Conservation (phyloP, 176 grass and related monocot genomes). For the Aegilops longissima region DNA sequence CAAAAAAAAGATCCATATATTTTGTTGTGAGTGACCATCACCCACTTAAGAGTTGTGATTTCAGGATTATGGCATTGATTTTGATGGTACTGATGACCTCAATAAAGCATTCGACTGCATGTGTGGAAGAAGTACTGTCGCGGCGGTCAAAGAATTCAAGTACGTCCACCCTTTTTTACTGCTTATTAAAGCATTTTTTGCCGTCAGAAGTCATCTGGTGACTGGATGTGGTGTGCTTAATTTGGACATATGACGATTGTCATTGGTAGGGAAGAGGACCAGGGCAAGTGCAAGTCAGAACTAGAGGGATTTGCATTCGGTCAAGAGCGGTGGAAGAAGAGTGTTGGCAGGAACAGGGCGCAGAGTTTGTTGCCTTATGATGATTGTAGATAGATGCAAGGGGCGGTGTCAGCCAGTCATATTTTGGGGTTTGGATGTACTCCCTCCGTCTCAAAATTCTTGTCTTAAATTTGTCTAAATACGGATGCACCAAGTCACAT, state of each 20-base stretch:
- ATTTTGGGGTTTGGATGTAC: not conserved
- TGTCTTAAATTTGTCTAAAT: no score
- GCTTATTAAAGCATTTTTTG: not conserved
- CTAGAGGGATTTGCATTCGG: not conserved
- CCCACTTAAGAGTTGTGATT: constrained; percentile 1
- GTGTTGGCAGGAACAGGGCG: not conserved
- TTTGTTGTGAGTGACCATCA: not conserved
- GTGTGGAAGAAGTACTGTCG: constrained; percentile 34
- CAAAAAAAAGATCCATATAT: not conserved
- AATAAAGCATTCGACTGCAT: constrained; percentile 38
- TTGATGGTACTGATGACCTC: not conserved
- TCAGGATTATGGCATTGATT: constrained; percentile 45
- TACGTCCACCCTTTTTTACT: constrained; percentile 12
- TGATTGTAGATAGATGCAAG: not conserved
- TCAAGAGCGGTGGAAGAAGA: not conserved
- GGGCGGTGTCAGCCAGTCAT: not conserved
- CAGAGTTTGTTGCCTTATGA: no score
- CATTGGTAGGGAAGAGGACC: constrained; percentile 29
- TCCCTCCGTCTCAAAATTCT: no score
- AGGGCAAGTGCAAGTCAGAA: constrained; percentile 14
- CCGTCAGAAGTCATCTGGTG: not conserved
- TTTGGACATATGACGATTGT: constrained; percentile 1
- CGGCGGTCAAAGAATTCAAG: constrained; percentile 22
- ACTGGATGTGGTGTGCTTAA: not conserved
- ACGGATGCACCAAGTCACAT: no score